phyloP scores from a whole-genome alignment of 116 monocot species.

The Papilionanthe hybrid region DNA sequence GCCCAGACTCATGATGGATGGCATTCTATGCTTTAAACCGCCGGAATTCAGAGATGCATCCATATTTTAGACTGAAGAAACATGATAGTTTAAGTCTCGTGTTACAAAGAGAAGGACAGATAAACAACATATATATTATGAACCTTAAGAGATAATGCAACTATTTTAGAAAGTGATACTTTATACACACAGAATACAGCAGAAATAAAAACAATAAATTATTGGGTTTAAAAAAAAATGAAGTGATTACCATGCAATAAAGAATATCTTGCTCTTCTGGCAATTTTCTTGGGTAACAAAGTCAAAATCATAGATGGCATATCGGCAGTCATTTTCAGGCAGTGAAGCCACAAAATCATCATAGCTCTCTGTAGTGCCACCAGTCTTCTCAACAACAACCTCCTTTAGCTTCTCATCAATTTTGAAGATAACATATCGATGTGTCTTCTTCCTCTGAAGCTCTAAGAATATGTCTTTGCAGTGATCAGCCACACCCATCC shows the following conservation, averaged over 20 bases:
- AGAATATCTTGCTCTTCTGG: slow-evolving; percentile 59
- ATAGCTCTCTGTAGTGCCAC: slow-evolving; percentile 41
- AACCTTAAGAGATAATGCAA: too few relatives aligned
- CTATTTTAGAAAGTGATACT: neutral
- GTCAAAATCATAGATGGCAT: slow-evolving; percentile 49
- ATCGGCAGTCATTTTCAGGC: slow-evolving; percentile 50
- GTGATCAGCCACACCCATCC: slow-evolving; percentile 40
- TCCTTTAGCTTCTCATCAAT: slow-evolving; percentile 49
- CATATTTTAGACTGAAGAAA: too few relatives aligned
- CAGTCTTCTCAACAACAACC: slow-evolving; percentile 51
- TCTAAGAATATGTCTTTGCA: slow-evolving; percentile 41
- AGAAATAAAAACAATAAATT: neutral
- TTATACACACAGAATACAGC: neutral
- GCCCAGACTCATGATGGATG: too few relatives aligned
- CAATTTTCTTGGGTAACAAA: slow-evolving; percentile 49
- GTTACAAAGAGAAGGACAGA: too few relatives aligned
- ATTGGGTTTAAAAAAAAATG: neutral
- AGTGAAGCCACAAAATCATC: slow-evolving; percentile 43
- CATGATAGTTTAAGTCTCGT: too few relatives aligned
- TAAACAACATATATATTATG: too few relatives aligned
- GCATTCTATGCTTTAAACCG: too few relatives aligned
- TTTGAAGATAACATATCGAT: slow-evolving; percentile 49
- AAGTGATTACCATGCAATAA: slow-evolving; percentile 38
- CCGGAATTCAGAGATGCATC: too few relatives aligned
- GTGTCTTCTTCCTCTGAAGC: slow-evolving; percentile 40